Percentiles rank a stretch among this genome's conserved stretches.
Evolutionary conservation across 2,329 filamentous ascomycete species (phyloP).

Genomic region (Grosmannia penicillata): DNA sequence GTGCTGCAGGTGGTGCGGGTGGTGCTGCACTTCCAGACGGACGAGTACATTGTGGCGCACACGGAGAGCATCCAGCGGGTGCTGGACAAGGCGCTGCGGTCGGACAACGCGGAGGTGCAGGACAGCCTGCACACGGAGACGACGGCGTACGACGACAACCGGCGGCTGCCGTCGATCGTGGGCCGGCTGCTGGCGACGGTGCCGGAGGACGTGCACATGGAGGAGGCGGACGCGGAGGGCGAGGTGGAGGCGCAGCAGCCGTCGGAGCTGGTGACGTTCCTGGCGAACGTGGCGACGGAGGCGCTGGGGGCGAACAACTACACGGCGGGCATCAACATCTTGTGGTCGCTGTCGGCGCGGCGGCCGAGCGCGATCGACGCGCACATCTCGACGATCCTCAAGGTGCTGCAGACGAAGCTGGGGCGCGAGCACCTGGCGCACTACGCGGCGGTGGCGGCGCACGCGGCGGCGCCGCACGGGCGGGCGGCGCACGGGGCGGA

Average conservation of each 20-base stretch:
- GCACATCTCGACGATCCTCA: constrained; percentile 81
- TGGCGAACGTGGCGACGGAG: constrained; percentile 79
- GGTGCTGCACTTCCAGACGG: constrained; percentile 71
- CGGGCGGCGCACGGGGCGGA: constrained; percentile 18
- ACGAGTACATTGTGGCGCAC: constrained; percentile 80
- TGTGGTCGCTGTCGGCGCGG: constrained; percentile 81
- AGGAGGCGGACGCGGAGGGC: constrained; percentile 68
- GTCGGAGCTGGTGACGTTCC: constrained; percentile 73
- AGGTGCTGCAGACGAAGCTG: constrained; percentile 80
- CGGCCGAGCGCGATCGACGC: constrained; percentile 79
- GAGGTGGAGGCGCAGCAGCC: constrained; percentile 60
- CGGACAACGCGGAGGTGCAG: constrained; percentile 82
- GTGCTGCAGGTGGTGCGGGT: constrained; percentile 85
- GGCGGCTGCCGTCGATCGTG: constrained; percentile 59
- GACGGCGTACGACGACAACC: constrained; percentile 52
- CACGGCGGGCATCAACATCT: constrained; percentile 76
- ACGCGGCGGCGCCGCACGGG: constrained; percentile 22
- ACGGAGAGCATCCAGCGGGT: constrained; percentile 70
- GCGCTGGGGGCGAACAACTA: constrained; percentile 69
- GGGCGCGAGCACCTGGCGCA: constrained; percentile 84
- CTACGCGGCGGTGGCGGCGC: constrained; percentile 43
- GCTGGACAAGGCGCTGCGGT: constrained; percentile 75
- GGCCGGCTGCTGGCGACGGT: constrained; percentile 78
- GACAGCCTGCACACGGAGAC: constrained; percentile 73
- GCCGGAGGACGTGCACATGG: constrained; percentile 62